Conservation (phyloP, 2,329 filamentous ascomycete genomes). For the Clathrospora elynae region DNA sequence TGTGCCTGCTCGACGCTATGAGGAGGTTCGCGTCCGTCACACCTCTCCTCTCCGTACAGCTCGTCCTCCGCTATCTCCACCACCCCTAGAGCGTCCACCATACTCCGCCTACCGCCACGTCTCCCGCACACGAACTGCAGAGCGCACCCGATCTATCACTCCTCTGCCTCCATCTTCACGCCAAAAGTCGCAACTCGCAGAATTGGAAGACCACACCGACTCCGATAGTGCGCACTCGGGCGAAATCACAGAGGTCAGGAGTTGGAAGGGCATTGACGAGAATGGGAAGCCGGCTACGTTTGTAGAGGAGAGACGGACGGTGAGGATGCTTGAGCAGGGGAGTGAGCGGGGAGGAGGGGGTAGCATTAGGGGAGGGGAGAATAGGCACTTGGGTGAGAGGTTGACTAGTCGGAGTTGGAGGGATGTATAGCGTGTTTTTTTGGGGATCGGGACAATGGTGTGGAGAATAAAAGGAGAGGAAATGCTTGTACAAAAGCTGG, state of each 20-base stretch:
- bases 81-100: slow-evolving; percentile 8
- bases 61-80: slow-evolving; percentile 9
- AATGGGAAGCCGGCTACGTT: slow-evolving; percentile 35
- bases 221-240: slow-evolving; percentile 30
- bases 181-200: slow-evolving; percentile 3
- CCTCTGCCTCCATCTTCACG: slow-evolving; percentile 10
- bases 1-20: slow-evolving; percentile 7
- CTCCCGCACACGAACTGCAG: slow-evolving; percentile 10
- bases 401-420: slow-evolving; percentile 10
- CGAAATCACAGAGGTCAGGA: slow-evolving; percentile 25
- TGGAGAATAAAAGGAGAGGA: too few species aligned
- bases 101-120: slow-evolving; percentile 22
- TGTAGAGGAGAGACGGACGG: slow-evolving; percentile 30
- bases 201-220: slow-evolving; percentile 29
- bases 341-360: slow-evolving; percentile 12
- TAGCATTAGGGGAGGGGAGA: background rate
- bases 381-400: slow-evolving; percentile 4
- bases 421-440: slow-evolving; percentile 10
- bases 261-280: slow-evolving; percentile 39
- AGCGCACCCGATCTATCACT: slow-evolving; percentile 14
- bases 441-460: too few species aligned
- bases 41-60: slow-evolving; percentile 14
- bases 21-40: slow-evolving; percentile 21
- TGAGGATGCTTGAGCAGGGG: slow-evolving; percentile 18
- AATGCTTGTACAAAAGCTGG: too few species aligned